Conservation (phyloP, 2,329 filamentous ascomycete species). For the Dactylellina parvicollis region DNA sequence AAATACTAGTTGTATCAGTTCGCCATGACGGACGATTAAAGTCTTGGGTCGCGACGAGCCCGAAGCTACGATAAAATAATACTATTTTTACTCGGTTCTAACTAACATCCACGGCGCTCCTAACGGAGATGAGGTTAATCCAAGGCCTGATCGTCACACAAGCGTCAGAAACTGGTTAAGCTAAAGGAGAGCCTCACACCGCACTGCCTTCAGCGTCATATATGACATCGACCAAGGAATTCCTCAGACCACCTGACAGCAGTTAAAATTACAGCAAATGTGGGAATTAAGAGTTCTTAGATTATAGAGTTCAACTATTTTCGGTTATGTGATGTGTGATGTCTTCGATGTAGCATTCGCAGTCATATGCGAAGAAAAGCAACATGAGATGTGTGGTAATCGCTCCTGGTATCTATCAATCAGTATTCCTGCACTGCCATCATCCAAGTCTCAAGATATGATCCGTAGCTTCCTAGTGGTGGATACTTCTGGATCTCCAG, state of each 20-base stretch:
- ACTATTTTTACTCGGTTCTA: constrained; percentile 45
- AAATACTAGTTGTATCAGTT: not conserved
- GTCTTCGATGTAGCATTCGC: constrained; percentile 30
- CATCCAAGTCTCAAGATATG: not conserved
- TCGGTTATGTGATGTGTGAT: constrained; percentile 19
- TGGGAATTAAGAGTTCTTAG: constrained; percentile 2
- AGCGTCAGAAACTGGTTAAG: constrained; percentile 26
- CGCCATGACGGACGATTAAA: not conserved
- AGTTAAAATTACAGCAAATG: not conserved
- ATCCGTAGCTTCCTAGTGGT: constrained; percentile 23
- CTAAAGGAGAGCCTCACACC: constrained; percentile 11
- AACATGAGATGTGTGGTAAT: constrained; percentile 8
- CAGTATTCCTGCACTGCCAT: constrained; percentile 3
- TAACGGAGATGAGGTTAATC: constrained; percentile 3
- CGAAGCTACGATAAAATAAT: not conserved
- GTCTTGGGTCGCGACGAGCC: constrained; percentile 29
- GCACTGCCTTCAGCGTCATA: constrained; percentile 7
- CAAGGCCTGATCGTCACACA: constrained; percentile 27
- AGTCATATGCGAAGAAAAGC: not conserved
- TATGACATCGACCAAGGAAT: constrained; percentile 50
- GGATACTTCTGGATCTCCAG: not conserved
- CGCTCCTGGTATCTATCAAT: not conserved
- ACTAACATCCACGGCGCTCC: constrained; percentile 2
- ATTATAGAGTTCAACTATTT: constrained; percentile 29
- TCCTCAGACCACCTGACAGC: not conserved